A percentile compares a stretch with the other conserved stretches of the same genome.
These are phyloP conservation scores for Clitopilus passeckerianus DNA, from an alignment of 768 basidiomycete species.

Conservation along the genomic window DNA sequence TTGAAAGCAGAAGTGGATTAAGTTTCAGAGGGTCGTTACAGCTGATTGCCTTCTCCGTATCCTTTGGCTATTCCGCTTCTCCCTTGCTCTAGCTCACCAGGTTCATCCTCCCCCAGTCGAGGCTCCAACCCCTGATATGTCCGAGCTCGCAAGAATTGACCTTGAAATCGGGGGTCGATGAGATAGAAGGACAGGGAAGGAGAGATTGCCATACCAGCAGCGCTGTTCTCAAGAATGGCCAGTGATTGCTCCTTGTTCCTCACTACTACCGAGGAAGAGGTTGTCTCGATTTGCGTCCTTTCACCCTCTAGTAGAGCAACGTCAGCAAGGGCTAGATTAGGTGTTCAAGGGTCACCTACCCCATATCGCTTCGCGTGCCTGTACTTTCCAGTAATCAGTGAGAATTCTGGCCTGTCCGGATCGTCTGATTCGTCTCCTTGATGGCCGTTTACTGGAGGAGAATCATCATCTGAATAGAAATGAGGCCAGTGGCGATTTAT, in stretches of 20 bases:
- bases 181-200: not conserved
- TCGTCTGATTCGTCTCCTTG: slow-evolving; percentile 41
- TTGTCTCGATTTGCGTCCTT: slow-evolving; percentile 1
- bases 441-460: not conserved
- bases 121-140: slow-evolving; percentile 81
- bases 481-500: not conserved
- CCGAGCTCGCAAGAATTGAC: slow-evolving; percentile 66
- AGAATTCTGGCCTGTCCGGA: slow-evolving; percentile 75
- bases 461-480: not conserved
- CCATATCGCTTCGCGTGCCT: slow-evolving; percentile 71
- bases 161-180: slow-evolving; percentile 23
- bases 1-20: not conserved
- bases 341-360: slow-evolving; percentile 11
- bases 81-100: slow-evolving; percentile 83
- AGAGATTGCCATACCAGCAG: slow-evolving; percentile 48
- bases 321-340: not conserved
- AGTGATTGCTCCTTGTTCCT: slow-evolving; percentile 64
- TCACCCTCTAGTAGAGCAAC: not conserved
- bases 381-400: slow-evolving; percentile 82
- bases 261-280: slow-evolving; percentile 34
- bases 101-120: slow-evolving; percentile 71
- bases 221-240: slow-evolving; percentile 53
- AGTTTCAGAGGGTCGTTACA: not conserved
- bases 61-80: slow-evolving; percentile 85
- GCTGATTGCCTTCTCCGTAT: slow-evolving; percentile 56